A percentile compares a stretch with the other conserved stretches of the same genome.
Evolutionary conservation across 108 stramenopile species (phyloP).

Genomic region (Aurantiochytrium sp.): DNA sequence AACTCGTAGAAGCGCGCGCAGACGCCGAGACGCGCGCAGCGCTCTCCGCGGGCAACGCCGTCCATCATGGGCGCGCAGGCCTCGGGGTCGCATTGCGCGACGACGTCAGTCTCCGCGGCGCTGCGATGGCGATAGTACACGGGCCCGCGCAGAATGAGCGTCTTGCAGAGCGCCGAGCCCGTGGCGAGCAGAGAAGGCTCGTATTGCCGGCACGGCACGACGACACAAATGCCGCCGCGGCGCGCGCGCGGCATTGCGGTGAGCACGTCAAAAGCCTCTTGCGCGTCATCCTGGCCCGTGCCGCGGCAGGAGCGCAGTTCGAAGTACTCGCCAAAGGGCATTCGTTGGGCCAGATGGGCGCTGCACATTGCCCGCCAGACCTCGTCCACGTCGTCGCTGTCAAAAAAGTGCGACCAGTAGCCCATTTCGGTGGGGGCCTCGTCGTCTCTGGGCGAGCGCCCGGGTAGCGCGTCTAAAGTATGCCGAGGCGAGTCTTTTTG

Average conservation of each 20-base stretch:
- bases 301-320: not conserved
- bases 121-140: constrained; percentile 11
- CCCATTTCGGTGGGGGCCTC: not conserved
- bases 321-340: not conserved
- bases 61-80: not conserved
- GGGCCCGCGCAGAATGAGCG: not conserved
- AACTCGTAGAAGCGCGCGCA: not conserved
- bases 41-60: not conserved
- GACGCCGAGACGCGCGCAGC: not conserved
- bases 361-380: constrained; percentile 20
- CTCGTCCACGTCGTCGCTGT: not conserved
- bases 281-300: not conserved
- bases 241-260: not conserved
- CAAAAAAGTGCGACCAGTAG: constrained; percentile 24
- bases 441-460: not conserved
- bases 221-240: not conserved
- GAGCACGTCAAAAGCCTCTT: constrained; percentile 1
- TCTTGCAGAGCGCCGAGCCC: not conserved
- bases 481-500: too few species aligned
- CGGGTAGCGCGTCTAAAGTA: too few species aligned
- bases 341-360: not conserved
- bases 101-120: not conserved
- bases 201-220: not conserved
- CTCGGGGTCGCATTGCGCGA: not conserved
- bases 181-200: not conserved